Evolutionary conservation across 176 grass and related monocot species (phyloP), one percentile per base, ranked within the genome.

Genomic region (Rhynchospora tenuis): DNA sequence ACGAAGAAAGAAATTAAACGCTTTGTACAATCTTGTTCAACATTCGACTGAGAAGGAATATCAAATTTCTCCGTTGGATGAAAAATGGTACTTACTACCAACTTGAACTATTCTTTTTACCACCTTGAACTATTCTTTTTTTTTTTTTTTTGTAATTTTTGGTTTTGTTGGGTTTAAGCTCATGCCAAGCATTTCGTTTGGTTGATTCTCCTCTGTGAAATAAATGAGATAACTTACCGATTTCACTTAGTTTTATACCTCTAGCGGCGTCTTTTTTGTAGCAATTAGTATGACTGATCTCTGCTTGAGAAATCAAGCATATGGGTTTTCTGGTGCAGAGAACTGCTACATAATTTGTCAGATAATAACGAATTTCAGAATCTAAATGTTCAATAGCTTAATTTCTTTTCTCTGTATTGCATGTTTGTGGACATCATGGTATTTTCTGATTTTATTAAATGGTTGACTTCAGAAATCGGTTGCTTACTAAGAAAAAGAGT

Each of bases 51-150:
- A 80, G 55, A 19, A 44, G 9, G 15, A 58, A 24, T 33, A 44
- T 63, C 23, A 44, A 73, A 73, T 66, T 45, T 51, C 16, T 64
- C 44, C 62, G 5, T 66, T 52, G 60, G 80, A 38, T 82, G 61
- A 54, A 64, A 82, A 82, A 82, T 82, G 80, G 80, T 82, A 82
- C 22, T 13, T 52, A 65, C 13, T 6, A 64, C 5, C 20, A 46
- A 48, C 46, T 13, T 38, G 33, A 38, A 2, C 33, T 64, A 23
- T 66, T 64, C 1, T 29, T 55, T 60, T 50, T 6, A 64, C 5
- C 20, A 46, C 27, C 46, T 13, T 38, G 33, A 38, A 2, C 33
- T 64, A 23, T 66, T 9, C 11, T 19, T 29, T 51, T 61, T 82
- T 48, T 16, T 61, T 47, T 81, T 9, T 58, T 78, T 78, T 29